Evolutionary conservation across 352 stramenopile species (phyloP).

Genomic region (Pythium guiyangense): DNA sequence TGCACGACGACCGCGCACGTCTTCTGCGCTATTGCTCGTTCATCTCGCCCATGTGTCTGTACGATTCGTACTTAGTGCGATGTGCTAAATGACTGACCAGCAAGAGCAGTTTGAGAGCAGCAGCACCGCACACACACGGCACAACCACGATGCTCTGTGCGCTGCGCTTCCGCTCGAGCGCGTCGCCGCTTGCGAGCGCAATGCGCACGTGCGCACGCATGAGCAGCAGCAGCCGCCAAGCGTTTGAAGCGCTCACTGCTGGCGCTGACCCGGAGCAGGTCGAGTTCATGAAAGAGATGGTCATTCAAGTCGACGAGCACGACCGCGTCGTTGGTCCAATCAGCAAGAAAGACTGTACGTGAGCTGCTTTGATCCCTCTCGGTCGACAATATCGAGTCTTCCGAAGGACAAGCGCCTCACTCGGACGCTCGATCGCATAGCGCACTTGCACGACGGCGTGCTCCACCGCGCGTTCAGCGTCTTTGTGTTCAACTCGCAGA

Average conservation of each 20-base stretch:
- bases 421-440: conserved; percentile 15
- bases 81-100: background rate
- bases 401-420: background rate
- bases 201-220: conserved; percentile 5
- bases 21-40: no score
- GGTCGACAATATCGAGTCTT: no score
- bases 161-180: background rate
- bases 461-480: conserved; percentile 84
- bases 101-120: background rate
- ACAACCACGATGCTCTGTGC: conserved; percentile 7
- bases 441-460: conserved; percentile 70
- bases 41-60: no score
- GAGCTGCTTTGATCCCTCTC: no score
- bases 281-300: conserved; percentile 88
- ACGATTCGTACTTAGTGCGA: no score
- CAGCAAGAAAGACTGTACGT: conserved; percentile 81
- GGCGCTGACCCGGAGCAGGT: conserved; percentile 75
- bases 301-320: conserved; percentile 85
- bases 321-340: conserved; percentile 79
- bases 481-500: conserved; percentile 86
- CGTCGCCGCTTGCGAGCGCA: conserved; percentile 12
- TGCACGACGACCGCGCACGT: no score
- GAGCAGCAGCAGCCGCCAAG: conserved; percentile 23
- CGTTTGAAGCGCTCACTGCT: conserved; percentile 63
- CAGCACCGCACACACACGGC: background rate